phyloP scores from a whole-genome alignment of 1,139 yeast species.

The Yueomyces sp. region DNA sequence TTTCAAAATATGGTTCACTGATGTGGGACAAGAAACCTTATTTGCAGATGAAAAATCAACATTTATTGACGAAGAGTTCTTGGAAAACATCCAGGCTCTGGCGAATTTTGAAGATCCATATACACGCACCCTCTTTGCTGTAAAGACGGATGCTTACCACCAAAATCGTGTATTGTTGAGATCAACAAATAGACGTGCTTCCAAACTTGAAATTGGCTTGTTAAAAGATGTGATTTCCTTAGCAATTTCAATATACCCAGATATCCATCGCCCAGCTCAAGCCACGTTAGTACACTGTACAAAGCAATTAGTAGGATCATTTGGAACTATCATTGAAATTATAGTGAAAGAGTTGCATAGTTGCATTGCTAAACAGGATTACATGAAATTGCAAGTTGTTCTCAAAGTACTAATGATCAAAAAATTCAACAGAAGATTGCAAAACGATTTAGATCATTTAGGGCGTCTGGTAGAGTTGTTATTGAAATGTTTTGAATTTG shows the following conservation, averaged over 20 bases:
- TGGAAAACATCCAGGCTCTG: constrained; percentile 34
- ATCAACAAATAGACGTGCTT: constrained; percentile 62
- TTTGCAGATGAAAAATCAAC: constrained; percentile 43
- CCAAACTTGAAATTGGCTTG: constrained; percentile 50
- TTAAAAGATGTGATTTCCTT: constrained; percentile 55
- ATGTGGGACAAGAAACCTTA: constrained; percentile 66
- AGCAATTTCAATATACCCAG: constrained; percentile 60
- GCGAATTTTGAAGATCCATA: constrained; percentile 46
- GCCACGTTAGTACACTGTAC: constrained; percentile 55
- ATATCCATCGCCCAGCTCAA: constrained; percentile 62
- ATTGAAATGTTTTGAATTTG: constrained; percentile 46
- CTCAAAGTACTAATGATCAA: constrained; percentile 42
- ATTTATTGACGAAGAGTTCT: constrained; percentile 32
- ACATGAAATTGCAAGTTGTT: constrained; percentile 55
- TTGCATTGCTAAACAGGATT: constrained; percentile 43
- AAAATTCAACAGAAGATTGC: constrained; percentile 41
- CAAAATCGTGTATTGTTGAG: constrained; percentile 63
- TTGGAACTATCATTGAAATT: constrained; percentile 35
- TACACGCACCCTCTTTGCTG: constrained; percentile 68
- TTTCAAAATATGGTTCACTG: constrained; percentile 70
- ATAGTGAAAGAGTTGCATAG: constrained; percentile 31
- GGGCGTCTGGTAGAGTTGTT: constrained; percentile 35
- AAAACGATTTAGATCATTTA: constrained; percentile 45
- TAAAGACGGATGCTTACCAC: constrained; percentile 69
- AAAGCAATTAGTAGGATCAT: constrained; percentile 63